Percentiles rank a stretch among this genome's conserved stretches.
Conservation (phyloP, 2,329 filamentous ascomycete species). For the Leptosphaerulina australis region DNA sequence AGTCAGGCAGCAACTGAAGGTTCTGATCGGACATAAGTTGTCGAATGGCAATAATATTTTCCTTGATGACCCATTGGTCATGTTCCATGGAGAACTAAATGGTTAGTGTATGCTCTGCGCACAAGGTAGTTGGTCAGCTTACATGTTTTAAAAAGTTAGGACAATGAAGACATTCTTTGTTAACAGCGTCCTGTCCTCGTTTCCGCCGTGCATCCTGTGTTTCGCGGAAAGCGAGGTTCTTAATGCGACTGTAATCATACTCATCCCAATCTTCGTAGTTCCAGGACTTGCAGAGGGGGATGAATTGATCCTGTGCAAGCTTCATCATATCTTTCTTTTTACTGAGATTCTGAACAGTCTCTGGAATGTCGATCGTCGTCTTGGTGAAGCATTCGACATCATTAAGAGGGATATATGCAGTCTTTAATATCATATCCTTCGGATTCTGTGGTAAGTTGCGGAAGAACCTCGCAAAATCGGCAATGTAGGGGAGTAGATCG, state of each 20-base stretch:
- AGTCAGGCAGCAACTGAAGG: constrained; percentile 91
- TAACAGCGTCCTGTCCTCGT: constrained; percentile 67
- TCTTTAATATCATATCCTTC: constrained; percentile 71
- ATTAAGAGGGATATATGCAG: constrained; percentile 70
- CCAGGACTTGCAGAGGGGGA: constrained; percentile 75
- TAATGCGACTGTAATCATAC: constrained; percentile 79
- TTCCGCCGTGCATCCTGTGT: constrained; percentile 73
- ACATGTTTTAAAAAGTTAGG: constrained; percentile 86
- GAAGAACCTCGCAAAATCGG: constrained; percentile 70
- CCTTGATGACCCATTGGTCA: constrained; percentile 94
- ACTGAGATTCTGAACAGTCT: constrained; percentile 51
- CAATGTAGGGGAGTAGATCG: constrained; percentile 85
- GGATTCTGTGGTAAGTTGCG: constrained; percentile 69
- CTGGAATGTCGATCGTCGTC: constrained; percentile 62
- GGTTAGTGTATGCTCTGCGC: constrained; percentile 13
- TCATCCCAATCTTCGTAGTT: constrained; percentile 78
- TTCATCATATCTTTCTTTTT: constrained; percentile 60
- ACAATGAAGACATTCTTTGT: constrained; percentile 71
- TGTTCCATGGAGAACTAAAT: constrained; percentile 89
- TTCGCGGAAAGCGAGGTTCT: constrained; percentile 80
- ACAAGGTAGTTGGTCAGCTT: constrained; percentile 51
- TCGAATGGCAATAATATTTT: constrained; percentile 86
- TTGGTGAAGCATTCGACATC: constrained; percentile 87
- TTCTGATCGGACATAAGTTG: constrained; percentile 95
- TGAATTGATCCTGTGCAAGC: constrained; percentile 71